These are phyloP conservation scores for Fusarium stilboides DNA, from an alignment of 2,329 filamentous ascomycete species.

Conservation along the genomic window DNA sequence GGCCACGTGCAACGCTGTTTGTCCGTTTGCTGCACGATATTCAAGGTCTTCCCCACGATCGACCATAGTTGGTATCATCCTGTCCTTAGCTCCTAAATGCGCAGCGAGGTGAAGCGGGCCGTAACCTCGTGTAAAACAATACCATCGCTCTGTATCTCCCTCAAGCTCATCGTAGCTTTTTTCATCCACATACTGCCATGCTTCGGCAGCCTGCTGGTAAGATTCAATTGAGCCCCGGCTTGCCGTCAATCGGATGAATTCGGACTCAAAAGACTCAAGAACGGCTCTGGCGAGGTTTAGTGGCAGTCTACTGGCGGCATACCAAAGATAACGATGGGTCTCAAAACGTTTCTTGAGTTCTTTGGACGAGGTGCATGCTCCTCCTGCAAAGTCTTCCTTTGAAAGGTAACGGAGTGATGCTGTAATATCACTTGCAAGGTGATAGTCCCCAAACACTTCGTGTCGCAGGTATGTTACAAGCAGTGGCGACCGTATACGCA, in stretches of 20 bases:
- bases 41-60: neutral
- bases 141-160: constrained; percentile 4
- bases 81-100: neutral
- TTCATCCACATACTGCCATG: neutral
- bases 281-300: fast-evolving
- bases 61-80: neutral
- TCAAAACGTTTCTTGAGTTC: neutral
- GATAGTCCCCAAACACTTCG: neutral
- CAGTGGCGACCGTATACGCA: neutral
- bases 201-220: constrained; percentile 6
- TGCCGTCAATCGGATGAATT: neutral
- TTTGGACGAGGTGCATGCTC: neutral
- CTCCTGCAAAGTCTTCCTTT: neutral
- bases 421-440: neutral
- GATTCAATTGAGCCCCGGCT: neutral
- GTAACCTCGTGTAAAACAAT: neutral
- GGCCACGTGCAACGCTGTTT: constrained; percentile 16
- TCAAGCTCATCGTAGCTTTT: constrained; percentile 13
- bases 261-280: neutral
- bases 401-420: neutral
- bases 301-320: neutral
- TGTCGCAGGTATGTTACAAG: constrained; percentile 1
- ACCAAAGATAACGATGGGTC: constrained; percentile 15
- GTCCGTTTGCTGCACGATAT: neutral
- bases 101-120: constrained; percentile 12